These are phyloP conservation scores for Trichophaea hybrida DNA, from an alignment of 2,329 filamentous ascomycete genomes.

Conservation along the genomic window DNA sequence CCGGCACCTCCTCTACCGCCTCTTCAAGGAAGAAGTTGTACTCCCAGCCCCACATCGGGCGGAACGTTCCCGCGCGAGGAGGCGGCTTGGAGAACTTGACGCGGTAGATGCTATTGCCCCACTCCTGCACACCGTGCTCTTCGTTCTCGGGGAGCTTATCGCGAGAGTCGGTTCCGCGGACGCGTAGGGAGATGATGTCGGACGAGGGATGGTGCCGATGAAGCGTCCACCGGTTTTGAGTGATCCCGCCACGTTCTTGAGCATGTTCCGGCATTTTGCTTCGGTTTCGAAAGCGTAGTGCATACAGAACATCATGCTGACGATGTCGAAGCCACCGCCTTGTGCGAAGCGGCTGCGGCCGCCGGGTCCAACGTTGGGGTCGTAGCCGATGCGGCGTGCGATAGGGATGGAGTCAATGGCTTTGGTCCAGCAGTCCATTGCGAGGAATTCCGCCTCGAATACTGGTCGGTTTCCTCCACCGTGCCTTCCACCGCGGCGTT, in stretches of 20 bases:
- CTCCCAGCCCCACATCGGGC: constrained; percentile 92
- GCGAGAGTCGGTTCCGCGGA: constrained; percentile 42
- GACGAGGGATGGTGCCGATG: constrained; percentile 96
- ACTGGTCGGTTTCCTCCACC: constrained; percentile 43
- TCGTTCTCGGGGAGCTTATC: constrained; percentile 30
- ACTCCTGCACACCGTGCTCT: constrained; percentile 37
- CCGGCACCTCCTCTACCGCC: constrained; percentile 87
- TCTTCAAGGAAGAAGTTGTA: constrained; percentile 95
- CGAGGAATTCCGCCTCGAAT: constrained; percentile 75
- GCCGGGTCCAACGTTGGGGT: constrained; percentile 50
- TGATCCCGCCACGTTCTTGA: constrained; percentile 77
- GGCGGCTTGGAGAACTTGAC: constrained; percentile 67
- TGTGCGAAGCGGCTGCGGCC: constrained; percentile 27
- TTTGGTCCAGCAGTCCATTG: constrained; percentile 86
- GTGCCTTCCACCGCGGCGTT: constrained; percentile 39
- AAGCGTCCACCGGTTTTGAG: constrained; percentile 90
- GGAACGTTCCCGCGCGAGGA: constrained; percentile 75
- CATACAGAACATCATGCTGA: constrained; percentile 99
- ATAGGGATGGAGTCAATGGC: constrained; percentile 68
- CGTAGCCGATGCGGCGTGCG: constrained; percentile 75
- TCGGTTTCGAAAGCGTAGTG: constrained; percentile 96
- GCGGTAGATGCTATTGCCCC: constrained; percentile 86
- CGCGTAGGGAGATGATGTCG: constrained; percentile 66
- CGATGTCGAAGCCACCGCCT: constrained; percentile 62
- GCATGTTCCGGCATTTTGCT: constrained; percentile 76